These are phyloP conservation scores for Trichomonas gallinae DNA, from an alignment of 208 protist genomes.

Conservation along the genomic window DNA sequence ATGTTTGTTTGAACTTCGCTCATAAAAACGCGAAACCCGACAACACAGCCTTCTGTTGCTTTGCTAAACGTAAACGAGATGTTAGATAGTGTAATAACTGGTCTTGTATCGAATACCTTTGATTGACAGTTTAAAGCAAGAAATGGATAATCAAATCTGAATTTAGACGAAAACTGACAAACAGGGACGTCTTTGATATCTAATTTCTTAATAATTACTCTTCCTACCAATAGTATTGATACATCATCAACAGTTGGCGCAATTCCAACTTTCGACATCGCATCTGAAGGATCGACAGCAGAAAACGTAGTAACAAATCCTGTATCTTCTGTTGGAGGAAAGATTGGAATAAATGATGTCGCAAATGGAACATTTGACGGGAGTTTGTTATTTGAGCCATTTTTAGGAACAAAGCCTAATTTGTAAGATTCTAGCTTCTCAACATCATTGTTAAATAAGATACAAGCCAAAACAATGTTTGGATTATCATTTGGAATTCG, in stretches of 20 bases:
- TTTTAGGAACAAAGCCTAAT: background rate
- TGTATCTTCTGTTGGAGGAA: background rate
- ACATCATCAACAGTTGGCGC: background rate
- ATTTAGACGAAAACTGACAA: background rate
- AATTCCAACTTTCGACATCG: background rate
- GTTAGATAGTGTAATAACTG: no score
- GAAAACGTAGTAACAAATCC: background rate
- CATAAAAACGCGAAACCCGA: no score
- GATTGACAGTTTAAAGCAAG: no score
- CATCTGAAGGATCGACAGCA: background rate
- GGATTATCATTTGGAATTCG: background rate
- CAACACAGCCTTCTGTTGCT: no score
- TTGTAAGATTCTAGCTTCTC: background rate
- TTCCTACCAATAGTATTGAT: background rate
- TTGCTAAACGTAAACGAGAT: no score
- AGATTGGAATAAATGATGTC: background rate
- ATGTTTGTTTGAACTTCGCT: no score
- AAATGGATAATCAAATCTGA: background rate
- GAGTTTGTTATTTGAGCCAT: background rate
- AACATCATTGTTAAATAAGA: background rate
- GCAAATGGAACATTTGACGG: background rate
- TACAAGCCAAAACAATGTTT: background rate
- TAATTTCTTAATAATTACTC: background rate
- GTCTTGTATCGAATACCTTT: no score
- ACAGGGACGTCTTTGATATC: background rate